A percentile compares a stretch with the other conserved stretches of the same genome.
These are phyloP conservation scores for Arbutus unedo DNA, from an alignment of 148 eudicot genomes.

Conservation along the genomic window DNA sequence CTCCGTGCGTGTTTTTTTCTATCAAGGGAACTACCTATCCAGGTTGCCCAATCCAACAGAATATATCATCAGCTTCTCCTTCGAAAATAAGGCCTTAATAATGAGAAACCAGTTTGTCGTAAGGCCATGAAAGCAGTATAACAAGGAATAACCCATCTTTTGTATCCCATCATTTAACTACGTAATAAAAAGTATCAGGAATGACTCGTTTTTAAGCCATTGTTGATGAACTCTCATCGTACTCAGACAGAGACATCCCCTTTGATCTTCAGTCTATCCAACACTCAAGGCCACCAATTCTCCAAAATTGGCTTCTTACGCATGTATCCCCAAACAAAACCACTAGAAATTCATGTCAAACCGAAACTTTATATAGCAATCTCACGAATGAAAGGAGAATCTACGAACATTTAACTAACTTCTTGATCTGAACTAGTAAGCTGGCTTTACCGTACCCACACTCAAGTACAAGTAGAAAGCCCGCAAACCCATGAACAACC, in stretches of 20 bases:
- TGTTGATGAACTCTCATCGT: not conserved
- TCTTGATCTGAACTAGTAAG: slow-evolving; percentile 15
- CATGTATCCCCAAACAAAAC: not conserved
- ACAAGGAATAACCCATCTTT: not conserved
- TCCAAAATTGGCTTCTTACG: not conserved
- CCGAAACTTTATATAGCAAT: not conserved
- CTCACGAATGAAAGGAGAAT: not conserved
- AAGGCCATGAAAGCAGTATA: not conserved
- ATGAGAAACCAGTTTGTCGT: not conserved
- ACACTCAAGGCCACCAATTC: not conserved
- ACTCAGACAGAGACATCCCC: not conserved
- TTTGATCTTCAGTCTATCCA: not conserved
- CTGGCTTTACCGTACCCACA: not conserved
- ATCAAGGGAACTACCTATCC: not conserved
- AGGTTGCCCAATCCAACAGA: not conserved
- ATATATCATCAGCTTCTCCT: not conserved
- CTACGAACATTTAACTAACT: slow-evolving; percentile 2
- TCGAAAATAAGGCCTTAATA: not conserved
- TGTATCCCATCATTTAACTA: not conserved
- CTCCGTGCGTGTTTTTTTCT: not conserved
- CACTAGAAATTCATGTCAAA: not conserved
- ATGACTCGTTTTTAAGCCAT: not conserved
- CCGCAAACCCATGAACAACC: slow-evolving; percentile 6
- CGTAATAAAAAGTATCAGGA: not conserved
- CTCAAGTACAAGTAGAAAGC: not conserved